Evolutionary conservation across 805 yeast genomes (phyloP).

Genomic region (Kluyveromyces siamensis): DNA sequence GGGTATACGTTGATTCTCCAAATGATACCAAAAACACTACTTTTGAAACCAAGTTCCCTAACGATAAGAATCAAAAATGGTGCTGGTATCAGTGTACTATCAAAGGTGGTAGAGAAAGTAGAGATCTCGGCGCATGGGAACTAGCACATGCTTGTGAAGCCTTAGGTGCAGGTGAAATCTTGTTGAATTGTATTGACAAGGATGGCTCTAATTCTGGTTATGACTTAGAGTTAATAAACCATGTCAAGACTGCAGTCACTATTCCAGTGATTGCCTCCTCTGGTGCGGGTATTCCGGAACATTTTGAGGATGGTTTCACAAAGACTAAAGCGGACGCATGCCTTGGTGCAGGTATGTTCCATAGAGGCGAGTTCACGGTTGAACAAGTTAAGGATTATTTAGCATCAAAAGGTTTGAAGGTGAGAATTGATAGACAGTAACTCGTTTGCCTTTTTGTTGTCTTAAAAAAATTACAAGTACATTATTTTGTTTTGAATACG

Average conservation of each 20-base stretch:
- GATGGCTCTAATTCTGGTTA: constrained; percentile 96
- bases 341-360: constrained; percentile 97
- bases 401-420: constrained; percentile 51
- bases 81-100: constrained; percentile 95
- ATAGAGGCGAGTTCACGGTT: constrained; percentile 87
- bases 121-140: constrained; percentile 87
- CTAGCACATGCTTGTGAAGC: constrained; percentile 82
- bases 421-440: constrained; percentile 47
- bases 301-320: constrained; percentile 79
- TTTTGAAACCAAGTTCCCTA: constrained; percentile 54
- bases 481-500: not conserved
- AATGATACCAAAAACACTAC: constrained; percentile 50
- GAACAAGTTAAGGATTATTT: constrained; percentile 69
- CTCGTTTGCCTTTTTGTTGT: not conserved
- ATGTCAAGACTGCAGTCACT: constrained; percentile 63
- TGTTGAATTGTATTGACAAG: constrained; percentile 90
- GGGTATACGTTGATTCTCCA: constrained; percentile 61
- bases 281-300: constrained; percentile 93
- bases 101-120: constrained; percentile 90
- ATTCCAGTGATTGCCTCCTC: constrained; percentile 97
- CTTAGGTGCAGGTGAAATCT: constrained; percentile 92
- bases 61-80: constrained; percentile 83
- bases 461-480: not conserved
- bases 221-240: constrained; percentile 75
- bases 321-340: constrained; percentile 91